phyloP scores from a whole-genome alignment of 306 rosid genomes.

The Echinosophora koreensis region DNA sequence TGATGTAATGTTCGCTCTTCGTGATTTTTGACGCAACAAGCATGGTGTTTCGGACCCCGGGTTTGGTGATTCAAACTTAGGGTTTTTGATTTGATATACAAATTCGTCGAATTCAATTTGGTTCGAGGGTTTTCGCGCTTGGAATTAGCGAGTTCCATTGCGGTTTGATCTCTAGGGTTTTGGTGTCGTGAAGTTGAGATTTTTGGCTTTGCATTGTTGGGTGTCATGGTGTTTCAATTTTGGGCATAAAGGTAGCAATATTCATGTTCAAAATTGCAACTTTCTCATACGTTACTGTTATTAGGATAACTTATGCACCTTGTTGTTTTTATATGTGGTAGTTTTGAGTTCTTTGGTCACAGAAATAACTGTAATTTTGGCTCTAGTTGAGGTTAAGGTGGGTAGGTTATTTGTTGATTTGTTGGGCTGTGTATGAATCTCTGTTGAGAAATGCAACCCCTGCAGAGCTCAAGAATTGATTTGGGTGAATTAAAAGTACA shows the following conservation, averaged over 20 bases:
- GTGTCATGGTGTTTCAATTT: conserved; percentile 56
- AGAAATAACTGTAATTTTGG: conserved; percentile 58
- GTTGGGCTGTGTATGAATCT: conserved; percentile 70
- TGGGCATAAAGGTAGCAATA: conserved; percentile 44
- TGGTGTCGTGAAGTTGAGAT: conserved; percentile 66
- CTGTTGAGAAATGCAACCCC: conserved; percentile 89
- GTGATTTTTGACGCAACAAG: conserved; percentile 40
- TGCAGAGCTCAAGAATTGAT: conserved; percentile 84
- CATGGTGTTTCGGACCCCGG: conserved; percentile 45
- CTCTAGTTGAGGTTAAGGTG: conserved; percentile 45
- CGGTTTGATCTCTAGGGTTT: conserved; percentile 93
- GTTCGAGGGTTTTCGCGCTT: conserved; percentile 38
- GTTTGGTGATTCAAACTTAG: conserved; percentile 61
- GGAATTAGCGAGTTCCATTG: conserved; percentile 53
- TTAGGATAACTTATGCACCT: conserved; percentile 46
- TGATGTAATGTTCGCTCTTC: conserved; percentile 60
- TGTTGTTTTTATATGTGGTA: conserved; percentile 47
- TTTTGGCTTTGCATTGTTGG: conserved; percentile 73
- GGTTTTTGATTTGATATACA: conserved; percentile 70
- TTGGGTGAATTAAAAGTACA: conserved; percentile 88
- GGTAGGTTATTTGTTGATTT: conserved; percentile 54
- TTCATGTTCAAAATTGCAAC: conserved; percentile 51
- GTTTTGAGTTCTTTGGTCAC: conserved; percentile 62
- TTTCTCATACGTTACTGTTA: conserved; percentile 49
- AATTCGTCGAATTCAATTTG: conserved; percentile 51